Conservation (phyloP, 2,329 filamentous ascomycete genomes). For the Aureobasidium lini region DNA sequence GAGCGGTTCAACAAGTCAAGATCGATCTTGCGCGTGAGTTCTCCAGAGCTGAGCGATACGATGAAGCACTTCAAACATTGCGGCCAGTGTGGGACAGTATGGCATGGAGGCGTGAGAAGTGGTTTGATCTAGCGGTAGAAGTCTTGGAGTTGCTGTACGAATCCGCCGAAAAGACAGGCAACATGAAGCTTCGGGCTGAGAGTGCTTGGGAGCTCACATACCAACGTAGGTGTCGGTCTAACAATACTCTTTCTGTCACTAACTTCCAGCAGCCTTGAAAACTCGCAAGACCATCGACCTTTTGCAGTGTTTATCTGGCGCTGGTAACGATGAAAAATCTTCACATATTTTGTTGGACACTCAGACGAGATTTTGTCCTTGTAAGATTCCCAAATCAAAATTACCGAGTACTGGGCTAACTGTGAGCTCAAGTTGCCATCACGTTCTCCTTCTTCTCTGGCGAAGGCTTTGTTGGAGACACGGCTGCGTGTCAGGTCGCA, state of each 20-base stretch:
- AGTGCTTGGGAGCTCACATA: conserved; percentile 16
- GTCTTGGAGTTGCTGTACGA: conserved; percentile 48
- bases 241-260: neutral
- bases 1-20: conserved; percentile 47
- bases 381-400: neutral
- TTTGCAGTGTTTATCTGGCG: neutral
- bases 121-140: conserved; percentile 49
- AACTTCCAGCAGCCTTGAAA: neutral
- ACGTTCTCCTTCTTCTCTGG: conserved; percentile 15
- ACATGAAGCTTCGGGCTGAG: conserved; percentile 10
- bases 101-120: conserved; percentile 53
- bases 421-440: neutral
- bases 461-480: conserved; percentile 16
- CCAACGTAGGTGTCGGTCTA: neutral
- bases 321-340: neutral
- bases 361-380: conserved; percentile 12
- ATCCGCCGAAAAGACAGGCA: conserved; percentile 32
- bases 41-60: conserved; percentile 42
- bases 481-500: conserved; percentile 11
- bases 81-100: conserved; percentile 48
- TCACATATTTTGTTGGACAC: conserved; percentile 12
- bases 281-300: neutral
- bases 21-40: conserved; percentile 50
- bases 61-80: conserved; percentile 45
- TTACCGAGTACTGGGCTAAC: neutral